Evolutionary conservation across 176 grass and related monocot genomes (phyloP).

Genomic region (Saccharum officinarum): DNA sequence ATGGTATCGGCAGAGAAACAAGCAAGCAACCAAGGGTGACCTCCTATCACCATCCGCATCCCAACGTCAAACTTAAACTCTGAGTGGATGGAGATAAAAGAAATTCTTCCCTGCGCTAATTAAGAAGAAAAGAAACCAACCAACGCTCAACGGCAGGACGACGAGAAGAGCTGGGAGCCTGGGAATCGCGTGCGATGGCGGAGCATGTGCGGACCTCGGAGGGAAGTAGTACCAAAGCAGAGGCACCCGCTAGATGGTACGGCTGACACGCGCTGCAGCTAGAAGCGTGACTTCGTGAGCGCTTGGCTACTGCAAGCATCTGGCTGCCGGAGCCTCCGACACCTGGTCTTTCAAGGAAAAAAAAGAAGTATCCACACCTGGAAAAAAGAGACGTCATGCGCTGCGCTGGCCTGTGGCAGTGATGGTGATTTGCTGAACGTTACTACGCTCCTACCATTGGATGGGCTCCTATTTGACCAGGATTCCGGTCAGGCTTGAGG

Average conservation of each 20-base stretch:
- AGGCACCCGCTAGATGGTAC: not conserved
- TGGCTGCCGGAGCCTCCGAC: too few relatives aligned
- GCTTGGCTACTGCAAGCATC: too few relatives aligned
- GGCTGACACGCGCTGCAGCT: not conserved
- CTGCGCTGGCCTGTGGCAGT: not conserved
- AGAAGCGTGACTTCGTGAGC: not conserved
- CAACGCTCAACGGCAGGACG: not conserved
- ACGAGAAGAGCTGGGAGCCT: not conserved
- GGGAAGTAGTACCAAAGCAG: not conserved
- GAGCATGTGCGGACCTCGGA: not conserved
- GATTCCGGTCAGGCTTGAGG: too few relatives aligned
- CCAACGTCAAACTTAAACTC: not conserved
- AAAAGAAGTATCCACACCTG: not conserved
- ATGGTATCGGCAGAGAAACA: too few relatives aligned
- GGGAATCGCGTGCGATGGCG: too few relatives aligned
- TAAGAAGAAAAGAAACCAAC: too few relatives aligned
- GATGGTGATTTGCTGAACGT: not conserved
- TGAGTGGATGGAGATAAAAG: not conserved
- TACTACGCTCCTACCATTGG: too few relatives aligned
- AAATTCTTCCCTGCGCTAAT: not conserved
- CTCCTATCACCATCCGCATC: not conserved
- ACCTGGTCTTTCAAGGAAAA: too few relatives aligned
- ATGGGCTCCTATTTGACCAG: too few relatives aligned
- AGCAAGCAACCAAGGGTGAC: not conserved
- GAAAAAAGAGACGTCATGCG: not conserved